Evolutionary conservation across 169 alveolate genomes (phyloP).

Genomic region (Babesia ovis): DNA sequence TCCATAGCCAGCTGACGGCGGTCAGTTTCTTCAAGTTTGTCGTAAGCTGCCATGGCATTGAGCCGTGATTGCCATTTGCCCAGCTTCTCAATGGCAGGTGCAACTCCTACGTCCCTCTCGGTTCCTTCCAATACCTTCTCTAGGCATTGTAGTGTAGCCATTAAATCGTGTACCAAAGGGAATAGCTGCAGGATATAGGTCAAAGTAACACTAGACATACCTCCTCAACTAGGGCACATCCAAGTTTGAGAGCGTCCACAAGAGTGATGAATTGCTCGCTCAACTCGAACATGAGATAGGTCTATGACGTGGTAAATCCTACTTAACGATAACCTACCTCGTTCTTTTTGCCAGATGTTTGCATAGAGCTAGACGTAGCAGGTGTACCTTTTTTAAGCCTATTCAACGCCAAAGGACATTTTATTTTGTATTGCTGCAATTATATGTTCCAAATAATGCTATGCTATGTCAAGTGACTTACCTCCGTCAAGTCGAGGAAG

Average conservation of each 20-base stretch:
- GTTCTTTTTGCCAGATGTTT: background rate
- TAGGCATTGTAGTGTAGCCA: background rate
- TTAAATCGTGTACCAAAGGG: conserved; percentile 61
- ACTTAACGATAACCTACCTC: conserved; percentile 1
- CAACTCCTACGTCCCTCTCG: background rate
- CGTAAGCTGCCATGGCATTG: conserved; percentile 45
- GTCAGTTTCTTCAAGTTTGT: conserved; percentile 14
- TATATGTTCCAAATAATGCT: too few species aligned
- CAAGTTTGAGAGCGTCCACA: conserved; percentile 63
- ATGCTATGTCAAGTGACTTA: conserved; percentile 1
- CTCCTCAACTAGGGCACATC: conserved; percentile 36
- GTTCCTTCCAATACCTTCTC: background rate
- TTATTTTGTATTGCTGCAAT: conserved; percentile 26
- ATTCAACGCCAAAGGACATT: conserved; percentile 51
- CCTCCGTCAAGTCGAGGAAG: conserved; percentile 26
- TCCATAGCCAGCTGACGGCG: conserved; percentile 50
- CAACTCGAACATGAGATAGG: conserved; percentile 47
- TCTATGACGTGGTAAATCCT: background rate
- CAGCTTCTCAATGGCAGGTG: conserved; percentile 15
- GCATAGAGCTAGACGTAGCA: background rate
- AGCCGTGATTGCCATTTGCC: conserved; percentile 30
- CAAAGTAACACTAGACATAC: background rate
- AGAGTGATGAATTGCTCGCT: conserved; percentile 65
- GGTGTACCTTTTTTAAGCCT: conserved; percentile 51
- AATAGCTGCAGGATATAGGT: conserved; percentile 6